Conservation (phyloP, 2,329 filamentous ascomycete genomes). For the Phaeosphaeria sp. region DNA sequence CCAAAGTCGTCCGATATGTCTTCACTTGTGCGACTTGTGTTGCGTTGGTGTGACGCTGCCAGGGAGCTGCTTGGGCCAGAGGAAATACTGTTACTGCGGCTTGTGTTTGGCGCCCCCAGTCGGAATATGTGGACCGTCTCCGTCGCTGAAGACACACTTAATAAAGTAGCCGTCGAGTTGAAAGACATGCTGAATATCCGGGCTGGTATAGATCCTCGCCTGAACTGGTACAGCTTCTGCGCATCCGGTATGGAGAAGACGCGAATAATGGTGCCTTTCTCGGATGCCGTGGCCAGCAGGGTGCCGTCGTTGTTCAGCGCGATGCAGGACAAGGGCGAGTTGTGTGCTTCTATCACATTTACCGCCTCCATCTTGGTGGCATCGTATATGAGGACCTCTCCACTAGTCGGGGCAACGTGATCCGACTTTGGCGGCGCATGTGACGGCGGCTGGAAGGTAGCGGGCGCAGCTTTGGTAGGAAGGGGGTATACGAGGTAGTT, state of each 20-base stretch:
- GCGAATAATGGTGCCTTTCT: slow-evolving; percentile 96
- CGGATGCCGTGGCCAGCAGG: slow-evolving; percentile 89
- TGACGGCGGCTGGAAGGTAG: slow-evolving; percentile 66
- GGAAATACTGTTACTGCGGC: slow-evolving; percentile 43
- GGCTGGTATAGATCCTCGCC: slow-evolving; percentile 91
- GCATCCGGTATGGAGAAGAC: slow-evolving; percentile 92
- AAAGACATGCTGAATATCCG: slow-evolving; percentile 99
- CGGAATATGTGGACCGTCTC: slow-evolving; percentile 98
- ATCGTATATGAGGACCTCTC: slow-evolving; percentile 93
- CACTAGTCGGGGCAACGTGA: slow-evolving; percentile 82
- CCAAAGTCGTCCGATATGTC: slow-evolving; percentile 52
- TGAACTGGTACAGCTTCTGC: slow-evolving; percentile 94
- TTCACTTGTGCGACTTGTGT: slow-evolving; percentile 51
- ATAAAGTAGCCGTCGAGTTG: slow-evolving; percentile 88
- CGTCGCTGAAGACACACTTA: slow-evolving; percentile 94
- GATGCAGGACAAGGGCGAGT: slow-evolving; percentile 87
- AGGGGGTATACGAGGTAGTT: slow-evolving; percentile 95
- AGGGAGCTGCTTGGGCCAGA: slow-evolving; percentile 28
- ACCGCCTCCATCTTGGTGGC: slow-evolving; percentile 87
- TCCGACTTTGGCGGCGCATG: slow-evolving; percentile 82
- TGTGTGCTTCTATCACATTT: slow-evolving; percentile 94
- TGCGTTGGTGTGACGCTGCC: slow-evolving; percentile 47
- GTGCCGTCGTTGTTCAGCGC: slow-evolving; percentile 93
- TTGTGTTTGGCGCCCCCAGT: slow-evolving; percentile 54
- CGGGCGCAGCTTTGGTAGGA: slow-evolving; percentile 66